Base-by-base conservation (phyloP, 768 basidiomycete genomes). In the Phaeotremella skinneri region DNA sequence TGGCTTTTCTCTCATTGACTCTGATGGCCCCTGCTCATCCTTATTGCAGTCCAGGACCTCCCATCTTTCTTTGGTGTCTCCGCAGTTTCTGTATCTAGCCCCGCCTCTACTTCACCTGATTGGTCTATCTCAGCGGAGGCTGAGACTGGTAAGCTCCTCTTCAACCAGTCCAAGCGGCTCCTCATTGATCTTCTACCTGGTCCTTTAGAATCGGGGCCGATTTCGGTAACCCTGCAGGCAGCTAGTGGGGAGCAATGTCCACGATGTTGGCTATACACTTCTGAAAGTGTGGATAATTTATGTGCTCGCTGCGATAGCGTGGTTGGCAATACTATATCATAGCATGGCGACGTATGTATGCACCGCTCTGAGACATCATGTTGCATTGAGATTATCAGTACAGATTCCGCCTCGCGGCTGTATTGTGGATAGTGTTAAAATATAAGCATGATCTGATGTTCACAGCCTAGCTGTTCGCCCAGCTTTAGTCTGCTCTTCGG, bases 191-290 rank as follows among this genome's bases (percentile, higher is more conserved):
- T 39, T 14, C 4, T 85, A 31, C 56, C 13, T 63, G 6, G 55
- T n/a, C 2, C 29, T 9, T 14, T 53, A 34, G 65, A 68, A 21
- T 7, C 30, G 16, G 53, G 60, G 13, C 58, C 85, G 2, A 78
- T 75, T 0, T 77, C 37, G 1, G 49, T 75, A 21, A 49, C 49
- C 3, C 56, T 77, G 9, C 61, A 55, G 17, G 87, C 89, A 16
- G 83, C 90, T 11, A 78, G 75, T 3, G 60, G 77, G 52, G 69
- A 79, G 21, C 93, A 94, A 74, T 98, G 94, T 73, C 89, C 91
- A 23, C 83, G 93, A 16, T 98, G 94, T 75, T 96, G 93, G 91
- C 87, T 84, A 4, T 87, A 82, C 72, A 85, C 85, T 1, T 81
- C 86, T 14, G 64, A 73, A 11, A 72, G 79, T 39, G 74, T 79